phyloP scores from a whole-genome alignment of 2,329 filamentous ascomycete genomes.

The Fusarium tanahbumbuense region DNA sequence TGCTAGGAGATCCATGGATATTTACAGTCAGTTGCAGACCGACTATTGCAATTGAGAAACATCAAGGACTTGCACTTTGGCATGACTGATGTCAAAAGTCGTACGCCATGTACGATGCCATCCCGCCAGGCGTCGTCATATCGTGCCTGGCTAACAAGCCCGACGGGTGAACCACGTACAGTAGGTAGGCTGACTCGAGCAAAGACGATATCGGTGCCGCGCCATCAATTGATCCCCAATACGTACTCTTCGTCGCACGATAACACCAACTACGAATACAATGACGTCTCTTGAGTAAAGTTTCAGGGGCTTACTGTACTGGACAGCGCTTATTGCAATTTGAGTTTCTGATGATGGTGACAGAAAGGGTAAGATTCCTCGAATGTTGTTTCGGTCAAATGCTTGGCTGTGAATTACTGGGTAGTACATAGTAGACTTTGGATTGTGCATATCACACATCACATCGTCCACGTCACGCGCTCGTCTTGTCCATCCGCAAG shows the following conservation, averaged over 20 bases:
- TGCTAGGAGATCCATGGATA: background rate
- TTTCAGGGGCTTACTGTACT: slow-evolving; percentile 24
- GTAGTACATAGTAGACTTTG: background rate
- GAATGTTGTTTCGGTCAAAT: slow-evolving; percentile 1
- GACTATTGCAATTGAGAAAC: background rate
- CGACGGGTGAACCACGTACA: slow-evolving; percentile 1
- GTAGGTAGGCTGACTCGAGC: slow-evolving; percentile 31
- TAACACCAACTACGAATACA: slow-evolving; percentile 8
- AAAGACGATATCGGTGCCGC: slow-evolving; percentile 18
- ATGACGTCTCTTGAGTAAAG: slow-evolving; percentile 24
- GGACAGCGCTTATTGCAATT: slow-evolving; percentile 7
- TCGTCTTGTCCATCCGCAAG: slow-evolving; percentile 27
- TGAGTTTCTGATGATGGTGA: slow-evolving; percentile 6
- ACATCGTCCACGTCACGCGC: slow-evolving; percentile 22
- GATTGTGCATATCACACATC: slow-evolving; percentile 28
- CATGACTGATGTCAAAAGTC: background rate
- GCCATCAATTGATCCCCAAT: slow-evolving; percentile 3
- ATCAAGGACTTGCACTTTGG: background rate
- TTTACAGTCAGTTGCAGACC: background rate
- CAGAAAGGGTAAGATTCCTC: background rate
- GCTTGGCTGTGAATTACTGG: slow-evolving; percentile 5
- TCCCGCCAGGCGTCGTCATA: slow-evolving; percentile 26
- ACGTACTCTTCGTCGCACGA: slow-evolving; percentile 7
- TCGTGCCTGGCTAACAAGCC: slow-evolving; percentile 28
- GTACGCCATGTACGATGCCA: slow-evolving; percentile 13